These are phyloP conservation scores for Arthrinium puccinioides DNA, from an alignment of 2,329 filamentous ascomycete species.

Conservation along the genomic window DNA sequence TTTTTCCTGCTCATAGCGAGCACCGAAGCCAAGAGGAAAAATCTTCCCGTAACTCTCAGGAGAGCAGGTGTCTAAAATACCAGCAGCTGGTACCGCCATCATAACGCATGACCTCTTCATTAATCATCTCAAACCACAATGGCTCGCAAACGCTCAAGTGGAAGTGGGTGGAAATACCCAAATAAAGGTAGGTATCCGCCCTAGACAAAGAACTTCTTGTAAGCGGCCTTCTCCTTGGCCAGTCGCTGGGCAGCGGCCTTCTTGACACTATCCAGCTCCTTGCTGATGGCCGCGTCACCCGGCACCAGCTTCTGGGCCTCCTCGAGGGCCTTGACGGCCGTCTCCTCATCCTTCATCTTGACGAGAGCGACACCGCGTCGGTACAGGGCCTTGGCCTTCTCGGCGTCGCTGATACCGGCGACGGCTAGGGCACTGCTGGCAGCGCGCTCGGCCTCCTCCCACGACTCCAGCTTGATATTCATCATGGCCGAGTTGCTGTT, in stretches of 20 bases:
- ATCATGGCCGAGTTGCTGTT: slow-evolving; percentile 86
- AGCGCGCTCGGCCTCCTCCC: slow-evolving; percentile 60
- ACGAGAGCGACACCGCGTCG: slow-evolving; percentile 71
- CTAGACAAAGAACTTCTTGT: slow-evolving; percentile 80
- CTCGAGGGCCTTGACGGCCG: slow-evolving; percentile 66
- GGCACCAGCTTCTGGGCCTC: slow-evolving; percentile 71
- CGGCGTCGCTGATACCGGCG: slow-evolving; percentile 57
- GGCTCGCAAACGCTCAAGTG: no score
- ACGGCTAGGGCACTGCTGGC: slow-evolving; percentile 69
- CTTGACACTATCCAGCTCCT: slow-evolving; percentile 73
- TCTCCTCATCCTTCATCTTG: slow-evolving; percentile 77
- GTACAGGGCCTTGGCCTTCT: slow-evolving; percentile 86
- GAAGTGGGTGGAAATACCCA: no score
- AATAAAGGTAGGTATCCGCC: no score
- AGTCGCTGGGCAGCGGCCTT: slow-evolving; percentile 63
- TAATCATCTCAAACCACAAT: no score
- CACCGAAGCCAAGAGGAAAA: no score
- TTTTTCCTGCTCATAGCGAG: no score
- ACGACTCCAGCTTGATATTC: slow-evolving; percentile 71
- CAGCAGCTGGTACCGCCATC: no score
- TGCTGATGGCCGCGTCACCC: slow-evolving; percentile 64
- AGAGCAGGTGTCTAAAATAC: no score
- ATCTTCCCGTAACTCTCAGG: no score
- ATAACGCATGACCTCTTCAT: no score
- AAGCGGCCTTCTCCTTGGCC: slow-evolving; percentile 86